These are phyloP conservation scores for Corylus avellana DNA, from an alignment of 306 rosid genomes.

Conservation along the genomic window DNA sequence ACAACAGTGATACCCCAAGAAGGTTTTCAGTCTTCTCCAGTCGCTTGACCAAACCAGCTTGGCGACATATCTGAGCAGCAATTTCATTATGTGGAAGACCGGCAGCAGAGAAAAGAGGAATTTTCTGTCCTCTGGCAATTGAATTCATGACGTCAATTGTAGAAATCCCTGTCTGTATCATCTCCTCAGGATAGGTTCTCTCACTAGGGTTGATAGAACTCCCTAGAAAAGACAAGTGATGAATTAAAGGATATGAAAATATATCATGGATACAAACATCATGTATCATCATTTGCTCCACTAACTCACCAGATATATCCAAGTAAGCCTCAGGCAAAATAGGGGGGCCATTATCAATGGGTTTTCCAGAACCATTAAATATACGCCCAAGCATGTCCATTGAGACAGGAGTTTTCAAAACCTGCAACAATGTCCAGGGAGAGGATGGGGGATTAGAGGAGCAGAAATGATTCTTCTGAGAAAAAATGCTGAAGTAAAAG, in stretches of 20 bases:
- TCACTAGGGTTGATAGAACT: conserved; percentile 99
- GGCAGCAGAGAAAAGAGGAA: conserved; percentile 98
- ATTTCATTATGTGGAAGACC: conserved; percentile 99
- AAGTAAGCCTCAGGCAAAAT: conserved; percentile 98
- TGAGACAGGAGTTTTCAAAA: conserved; percentile 97
- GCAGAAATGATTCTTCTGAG: conserved; percentile 15
- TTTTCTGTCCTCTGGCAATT: conserved; percentile 99
- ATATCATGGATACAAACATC: conserved; percentile 11
- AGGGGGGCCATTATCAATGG: conserved; percentile 98
- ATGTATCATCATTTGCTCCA: not conserved
- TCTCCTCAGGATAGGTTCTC: conserved; percentile 99
- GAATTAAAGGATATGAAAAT: not conserved
- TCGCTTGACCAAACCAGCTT: conserved; percentile 98
- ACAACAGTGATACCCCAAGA: conserved; percentile 69
- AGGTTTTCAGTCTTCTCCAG: conserved; percentile 86
- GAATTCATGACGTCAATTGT: conserved; percentile 99
- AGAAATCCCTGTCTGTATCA: conserved; percentile 99
- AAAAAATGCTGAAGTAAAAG: conserved; percentile 18
- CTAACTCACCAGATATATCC: conserved; percentile 84
- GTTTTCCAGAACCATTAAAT: conserved; percentile 99
- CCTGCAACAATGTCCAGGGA: conserved; percentile 49
- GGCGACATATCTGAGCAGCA: conserved; percentile 99
- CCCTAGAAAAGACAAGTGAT: conserved; percentile 45
- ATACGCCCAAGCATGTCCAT: conserved; percentile 98
- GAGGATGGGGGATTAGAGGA: conserved; percentile 8